Evolutionary conservation across 768 basidiomycete genomes (phyloP), one percentile per base, ranked within the genome.

Genomic region (Lentinus tigrinus): DNA sequence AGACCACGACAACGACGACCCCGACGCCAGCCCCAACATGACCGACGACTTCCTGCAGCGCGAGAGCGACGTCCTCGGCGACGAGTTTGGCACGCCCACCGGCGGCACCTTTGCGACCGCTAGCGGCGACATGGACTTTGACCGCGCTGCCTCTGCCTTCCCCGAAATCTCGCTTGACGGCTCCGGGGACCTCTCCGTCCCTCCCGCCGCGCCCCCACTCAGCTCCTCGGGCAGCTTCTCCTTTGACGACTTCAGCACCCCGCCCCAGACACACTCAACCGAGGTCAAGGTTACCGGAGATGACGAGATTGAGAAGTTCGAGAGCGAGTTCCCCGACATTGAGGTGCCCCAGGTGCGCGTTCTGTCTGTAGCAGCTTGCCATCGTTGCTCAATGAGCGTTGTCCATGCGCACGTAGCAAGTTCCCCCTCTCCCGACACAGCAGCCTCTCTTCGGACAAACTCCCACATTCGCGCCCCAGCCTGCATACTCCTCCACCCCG

Each of bases 261-360:
- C 78, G 9, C 77, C 78, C 0, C 65, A 69, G 28, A 67, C 73
- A 52, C 68, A 65, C 43, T 71, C 74, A 39, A 76, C 79, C n/a
- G 77, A 80, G 10, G 87, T 95, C 53, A 91, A 83, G 67, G 87
- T 93, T 39, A 95, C 92, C 0, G 91, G 91, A 0, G 85, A 91
- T 67, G 90, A 93, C 62, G 89, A 91, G 62, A 81, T 95, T 58
- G 88, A 91, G 57, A 85, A 88, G 71, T 95, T 95, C 63, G 87
- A 93, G 73, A 87, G 75, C 70, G 84, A 91, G 57, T 95, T 94
- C 70, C 93, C 93, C 0, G 93, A 89, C 52, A 81, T 95, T 60
- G 85, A 87, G 52, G 73, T 81, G 56, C 73, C 74, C 14, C 67
- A 65, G 54, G 80, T 81, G 66, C 37, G 76, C 59, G 9, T 27